A percentile compares a stretch with the other conserved stretches of the same genome.
Evolutionary conservation across 176 grass and related monocot genomes (phyloP).

Genomic region (Oryza officinalis): DNA sequence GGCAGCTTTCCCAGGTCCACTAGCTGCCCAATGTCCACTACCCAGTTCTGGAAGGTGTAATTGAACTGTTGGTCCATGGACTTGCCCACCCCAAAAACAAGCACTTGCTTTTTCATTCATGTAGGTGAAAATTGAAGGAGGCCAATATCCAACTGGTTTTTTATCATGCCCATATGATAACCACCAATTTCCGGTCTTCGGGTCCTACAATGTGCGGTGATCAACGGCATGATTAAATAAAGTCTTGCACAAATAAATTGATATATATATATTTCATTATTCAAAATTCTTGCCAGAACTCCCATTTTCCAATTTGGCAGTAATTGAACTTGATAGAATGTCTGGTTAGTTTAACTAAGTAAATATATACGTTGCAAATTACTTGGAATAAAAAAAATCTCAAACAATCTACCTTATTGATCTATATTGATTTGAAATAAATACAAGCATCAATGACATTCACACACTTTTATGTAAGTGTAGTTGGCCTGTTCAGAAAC

Average conservation of each 20-base stretch:
- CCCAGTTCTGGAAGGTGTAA: constrained; percentile 11
- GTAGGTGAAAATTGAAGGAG: constrained; percentile 12
- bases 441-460: too few relatives aligned
- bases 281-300: background rate
- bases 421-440: too few relatives aligned
- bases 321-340: background rate
- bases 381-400: too few relatives aligned
- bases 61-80: background rate
- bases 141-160: constrained; percentile 36
- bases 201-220: constrained; percentile 7
- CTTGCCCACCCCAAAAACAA: constrained; percentile 5
- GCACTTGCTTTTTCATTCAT: background rate
- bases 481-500: too few relatives aligned
- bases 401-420: too few relatives aligned
- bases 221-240: background rate
- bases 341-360: too few relatives aligned
- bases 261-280: background rate
- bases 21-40: constrained; percentile 18
- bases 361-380: too few relatives aligned
- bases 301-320: background rate
- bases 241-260: background rate
- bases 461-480: too few relatives aligned
- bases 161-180: background rate
- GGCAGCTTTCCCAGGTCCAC: constrained; percentile 35
- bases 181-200: constrained; percentile 27